phyloP scores from a whole-genome alignment of 768 basidiomycete genomes.

The Leccinum olivaceopallidum region DNA sequence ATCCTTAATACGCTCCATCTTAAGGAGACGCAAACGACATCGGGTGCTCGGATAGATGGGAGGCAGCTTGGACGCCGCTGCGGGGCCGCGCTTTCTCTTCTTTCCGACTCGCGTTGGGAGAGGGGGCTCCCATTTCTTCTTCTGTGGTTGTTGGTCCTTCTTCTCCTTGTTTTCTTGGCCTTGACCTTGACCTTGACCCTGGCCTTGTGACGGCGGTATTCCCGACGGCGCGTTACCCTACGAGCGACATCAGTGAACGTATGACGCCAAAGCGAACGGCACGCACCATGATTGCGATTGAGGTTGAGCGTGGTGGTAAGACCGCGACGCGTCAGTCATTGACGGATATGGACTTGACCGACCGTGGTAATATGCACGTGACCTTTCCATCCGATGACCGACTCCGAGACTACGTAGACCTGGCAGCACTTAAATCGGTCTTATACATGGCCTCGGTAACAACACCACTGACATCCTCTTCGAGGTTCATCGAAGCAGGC shows the following conservation, averaged over 20 bases:
- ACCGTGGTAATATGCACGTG: conserved; percentile 28
- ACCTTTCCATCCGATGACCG: conserved; percentile 11
- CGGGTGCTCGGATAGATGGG: conserved; percentile 92
- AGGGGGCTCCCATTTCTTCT: conserved; percentile 99
- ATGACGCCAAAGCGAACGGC: not conserved
- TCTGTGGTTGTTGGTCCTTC: conserved; percentile 47
- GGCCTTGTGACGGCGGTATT: conserved; percentile 36
- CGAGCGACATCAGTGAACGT: conserved; percentile 8
- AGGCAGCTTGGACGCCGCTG: conserved; percentile 87
- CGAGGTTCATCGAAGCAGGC: conserved; percentile 85
- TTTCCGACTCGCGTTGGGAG: conserved; percentile 96
- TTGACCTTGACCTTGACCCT: conserved; percentile 45
- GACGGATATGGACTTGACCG: conserved; percentile 36
- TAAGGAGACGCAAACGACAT: conserved; percentile 92
- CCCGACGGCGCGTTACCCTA: conserved; percentile 81
- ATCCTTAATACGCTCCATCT: conserved; percentile 98
- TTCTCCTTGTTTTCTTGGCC: conserved; percentile 51
- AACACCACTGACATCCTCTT: conserved; percentile 59
- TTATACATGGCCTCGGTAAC: conserved; percentile 25
- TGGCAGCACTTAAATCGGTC: conserved; percentile 2
- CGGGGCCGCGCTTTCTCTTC: conserved; percentile 93
- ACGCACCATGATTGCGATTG: conserved; percentile 27
- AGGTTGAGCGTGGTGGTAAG: conserved; percentile 2
- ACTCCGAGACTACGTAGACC: not conserved
- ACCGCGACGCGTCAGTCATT: conserved; percentile 53